A percentile compares a stretch with the other conserved stretches of the same genome.
phyloP scores from a whole-genome alignment of 1,284 basidiomycete species.

The Tausonia pullulans region DNA sequence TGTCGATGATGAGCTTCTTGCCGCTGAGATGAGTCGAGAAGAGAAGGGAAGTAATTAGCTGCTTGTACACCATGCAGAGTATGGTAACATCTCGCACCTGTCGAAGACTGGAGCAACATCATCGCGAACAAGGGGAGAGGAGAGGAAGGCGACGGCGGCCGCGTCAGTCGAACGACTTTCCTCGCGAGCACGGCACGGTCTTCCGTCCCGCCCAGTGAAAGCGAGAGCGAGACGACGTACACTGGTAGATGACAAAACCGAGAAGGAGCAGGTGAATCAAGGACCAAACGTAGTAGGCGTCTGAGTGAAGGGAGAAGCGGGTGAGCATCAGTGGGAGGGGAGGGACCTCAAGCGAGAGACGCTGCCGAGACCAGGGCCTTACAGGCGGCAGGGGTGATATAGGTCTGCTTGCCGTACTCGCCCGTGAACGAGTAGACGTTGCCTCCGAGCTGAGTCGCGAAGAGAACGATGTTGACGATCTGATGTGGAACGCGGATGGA shows the following conservation, averaged over 20 bases:
- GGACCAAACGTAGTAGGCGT: constrained; percentile 33
- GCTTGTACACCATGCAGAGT: constrained; percentile 62
- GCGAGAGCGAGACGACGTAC: no score
- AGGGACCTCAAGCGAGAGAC: neutral
- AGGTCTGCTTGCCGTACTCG: constrained; percentile 37
- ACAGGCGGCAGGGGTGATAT: constrained; percentile 80
- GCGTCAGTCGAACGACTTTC: neutral
- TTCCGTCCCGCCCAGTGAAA: no score
- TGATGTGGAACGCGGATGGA: no score
- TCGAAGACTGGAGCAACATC: neutral
- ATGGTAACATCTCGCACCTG: constrained; percentile 43
- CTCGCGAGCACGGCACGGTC: constrained; percentile 30
- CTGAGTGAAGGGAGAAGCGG: neutral
- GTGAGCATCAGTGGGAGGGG: neutral
- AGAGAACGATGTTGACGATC: no score
- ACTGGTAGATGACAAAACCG: constrained; percentile 81
- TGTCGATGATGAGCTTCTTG: constrained; percentile 69
- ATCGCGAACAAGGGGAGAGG: neutral
- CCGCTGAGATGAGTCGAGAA: constrained; percentile 43
- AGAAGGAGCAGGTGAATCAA: constrained; percentile 76
- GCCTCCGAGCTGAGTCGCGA: no score
- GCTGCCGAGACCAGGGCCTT: constrained; percentile 62
- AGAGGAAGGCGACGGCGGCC: neutral
- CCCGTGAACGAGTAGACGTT: constrained; percentile 57
- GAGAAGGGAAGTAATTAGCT: constrained; percentile 21